Base-by-base conservation (phyloP, 2,329 filamentous ascomycete species). In the Biscogniauxia sp. region DNA sequence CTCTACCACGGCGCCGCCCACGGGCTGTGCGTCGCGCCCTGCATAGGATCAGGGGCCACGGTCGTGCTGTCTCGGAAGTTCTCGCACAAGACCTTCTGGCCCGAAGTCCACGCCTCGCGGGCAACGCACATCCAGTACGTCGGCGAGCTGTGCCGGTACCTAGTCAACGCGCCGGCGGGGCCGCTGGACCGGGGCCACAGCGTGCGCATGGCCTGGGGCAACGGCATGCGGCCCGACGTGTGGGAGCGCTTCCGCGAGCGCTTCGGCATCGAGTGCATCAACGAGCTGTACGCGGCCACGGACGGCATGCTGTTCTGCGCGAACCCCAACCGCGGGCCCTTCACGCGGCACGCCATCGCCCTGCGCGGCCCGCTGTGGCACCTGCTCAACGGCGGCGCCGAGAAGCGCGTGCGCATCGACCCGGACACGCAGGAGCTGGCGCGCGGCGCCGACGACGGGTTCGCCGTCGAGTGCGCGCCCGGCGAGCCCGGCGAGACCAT, bases 1-100 rank as follows among this genome's bases (percentile, higher is more conserved):
- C 77, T 91, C 19, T 93, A 92, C 69, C 90, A 93, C 71, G 88
- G 88, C n/a, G 91, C 90, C 0, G 90, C 88, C 5, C 82, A 83
- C 20, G 83, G 85, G 13, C 78, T 79, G 0, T 79, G 83, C 37
- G 78, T 87, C 7, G 69, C 75, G 1, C 83, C 82, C 60, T 75
- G 90, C 65, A 67, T 85, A 1, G 69, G 66, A 1, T n/a, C 49
- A 1, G 80, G 79, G 13, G 74, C 77, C 2, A 85, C 86, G 0
- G 74, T 88, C 50, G 87, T 84, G 65, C 81, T 90, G 23, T 85
- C 84, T 13, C 82, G 82, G 55, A 86, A 82, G 70, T 93, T 93
- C 77, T 89, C 85, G 55, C 87, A 86, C 11, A 80, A 83, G 0
- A 81, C 80, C 13, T 93, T 93, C 78, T 93, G 90, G 90, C 74